These are phyloP conservation scores for Aspergillus quadricinctus DNA, from an alignment of 2,329 filamentous ascomycete genomes.

Conservation along the genomic window DNA sequence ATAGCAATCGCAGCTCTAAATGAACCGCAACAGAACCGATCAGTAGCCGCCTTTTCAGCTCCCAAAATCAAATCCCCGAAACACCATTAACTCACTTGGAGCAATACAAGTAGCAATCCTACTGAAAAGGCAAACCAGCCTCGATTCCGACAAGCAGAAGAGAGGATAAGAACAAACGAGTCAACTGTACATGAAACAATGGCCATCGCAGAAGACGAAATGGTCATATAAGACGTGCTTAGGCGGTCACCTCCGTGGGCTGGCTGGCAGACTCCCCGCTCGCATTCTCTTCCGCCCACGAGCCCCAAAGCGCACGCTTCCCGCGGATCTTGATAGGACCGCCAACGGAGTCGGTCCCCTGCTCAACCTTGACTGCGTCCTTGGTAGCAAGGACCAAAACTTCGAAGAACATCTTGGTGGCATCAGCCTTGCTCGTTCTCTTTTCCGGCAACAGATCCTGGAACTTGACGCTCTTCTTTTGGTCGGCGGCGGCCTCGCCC, in stretches of 20 bases:
- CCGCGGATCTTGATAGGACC: constrained; percentile 77
- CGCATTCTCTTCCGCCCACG: constrained; percentile 75
- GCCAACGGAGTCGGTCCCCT: constrained; percentile 67
- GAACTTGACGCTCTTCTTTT: constrained; percentile 79
- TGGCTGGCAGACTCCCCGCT: constrained; percentile 43
- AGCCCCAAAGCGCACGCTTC: constrained; percentile 94
- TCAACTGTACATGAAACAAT: not conserved
- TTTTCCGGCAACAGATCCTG: constrained; percentile 83
- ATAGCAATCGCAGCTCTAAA: not conserved
- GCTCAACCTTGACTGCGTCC: constrained; percentile 95
- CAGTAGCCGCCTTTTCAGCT: constrained; percentile 9
- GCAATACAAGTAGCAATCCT: constrained; percentile 1
- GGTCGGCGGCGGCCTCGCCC: constrained; percentile 60
- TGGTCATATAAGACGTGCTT: not conserved
- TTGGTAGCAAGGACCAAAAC: constrained; percentile 93
- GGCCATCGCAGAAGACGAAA: constrained; percentile 1
- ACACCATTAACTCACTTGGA: constrained; percentile 10
- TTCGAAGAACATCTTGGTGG: constrained; percentile 99
- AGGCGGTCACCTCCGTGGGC: constrained; percentile 22
- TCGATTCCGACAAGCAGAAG: not conserved
- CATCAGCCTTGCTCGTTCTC: constrained; percentile 77
- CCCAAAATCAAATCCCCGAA: constrained; percentile 1
- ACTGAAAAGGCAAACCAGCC: not conserved
- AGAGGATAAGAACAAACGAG: not conserved
- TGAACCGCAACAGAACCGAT: not conserved